Evolutionary conservation across 148 eudicot genomes (phyloP).

Genomic region (Diospyros kaki): DNA sequence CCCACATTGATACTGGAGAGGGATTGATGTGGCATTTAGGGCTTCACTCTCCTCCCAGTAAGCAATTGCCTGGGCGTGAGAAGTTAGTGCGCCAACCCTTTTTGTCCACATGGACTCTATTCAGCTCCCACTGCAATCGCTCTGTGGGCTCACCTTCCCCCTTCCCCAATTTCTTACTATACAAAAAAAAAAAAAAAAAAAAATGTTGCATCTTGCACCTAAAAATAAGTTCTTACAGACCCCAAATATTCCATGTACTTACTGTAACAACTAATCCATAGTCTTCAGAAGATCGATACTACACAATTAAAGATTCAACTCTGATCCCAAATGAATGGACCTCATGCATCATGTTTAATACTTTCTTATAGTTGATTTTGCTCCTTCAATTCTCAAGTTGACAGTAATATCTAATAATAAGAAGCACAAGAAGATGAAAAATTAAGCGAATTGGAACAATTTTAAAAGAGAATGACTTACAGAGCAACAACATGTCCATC

Average conservation of each 20-base stretch:
- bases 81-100: too few species aligned
- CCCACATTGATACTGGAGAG: too few species aligned
- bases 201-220: too few species aligned
- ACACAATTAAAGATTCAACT: background rate
- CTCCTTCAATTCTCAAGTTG: background rate
- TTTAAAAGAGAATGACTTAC: slow-evolving; percentile 41
- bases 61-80: too few species aligned
- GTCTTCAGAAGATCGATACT: background rate
- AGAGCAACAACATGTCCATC: slow-evolving; percentile 52
- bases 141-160: too few species aligned
- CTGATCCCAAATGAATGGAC: background rate
- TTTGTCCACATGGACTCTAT: too few species aligned
- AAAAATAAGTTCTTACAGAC: too few species aligned
- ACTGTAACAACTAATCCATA: background rate
- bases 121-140: too few species aligned
- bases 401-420: background rate
- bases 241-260: background rate
- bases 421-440: background rate
- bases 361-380: background rate
- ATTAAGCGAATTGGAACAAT: background rate
- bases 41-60: too few species aligned
- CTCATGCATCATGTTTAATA: background rate
- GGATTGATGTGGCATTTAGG: too few species aligned
- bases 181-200: too few species aligned
- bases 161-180: too few species aligned